A percentile compares a stretch with the other conserved stretches of the same genome.
These are phyloP conservation scores for Jimgerdemannia lactiflua DNA, from an alignment of 192 early-diverging fungal genomes.

Conservation along the genomic window DNA sequence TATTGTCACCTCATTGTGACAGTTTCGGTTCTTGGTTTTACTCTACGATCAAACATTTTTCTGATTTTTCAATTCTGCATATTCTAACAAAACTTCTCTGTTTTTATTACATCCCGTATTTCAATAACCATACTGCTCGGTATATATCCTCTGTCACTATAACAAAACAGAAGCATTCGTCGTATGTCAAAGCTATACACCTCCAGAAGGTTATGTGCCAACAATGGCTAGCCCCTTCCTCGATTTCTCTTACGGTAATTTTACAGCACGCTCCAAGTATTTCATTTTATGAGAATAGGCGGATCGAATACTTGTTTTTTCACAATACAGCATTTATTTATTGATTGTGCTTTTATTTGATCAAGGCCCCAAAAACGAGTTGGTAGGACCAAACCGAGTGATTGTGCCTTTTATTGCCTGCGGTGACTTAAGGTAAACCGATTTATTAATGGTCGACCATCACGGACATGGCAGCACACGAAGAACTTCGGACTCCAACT, in stretches of 20 bases:
- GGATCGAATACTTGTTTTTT: background rate
- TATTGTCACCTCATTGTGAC: background rate
- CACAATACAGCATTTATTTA: background rate
- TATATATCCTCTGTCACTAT: background rate
- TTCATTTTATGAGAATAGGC: background rate
- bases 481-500: too few relatives aligned
- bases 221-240: constrained; percentile 90
- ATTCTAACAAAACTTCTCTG: background rate
- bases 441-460: too few relatives aligned
- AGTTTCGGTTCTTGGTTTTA: background rate
- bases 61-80: background rate
- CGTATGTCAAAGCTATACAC: constrained; percentile 88
- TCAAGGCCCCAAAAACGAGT: constrained; percentile 49
- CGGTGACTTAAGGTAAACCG: constrained; percentile 71
- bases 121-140: background rate
- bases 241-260: constrained; percentile 69
- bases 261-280: background rate
- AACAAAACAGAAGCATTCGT: constrained; percentile 77
- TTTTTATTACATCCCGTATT: background rate
- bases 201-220: constrained; percentile 80
- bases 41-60: background rate
- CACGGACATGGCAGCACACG: too few relatives aligned
- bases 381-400: constrained; percentile 67
- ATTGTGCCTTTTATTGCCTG: constrained; percentile 91
- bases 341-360: background rate